phyloP scores from a whole-genome alignment of 2,329 filamentous ascomycete genomes.

The Diplodia corticola region DNA sequence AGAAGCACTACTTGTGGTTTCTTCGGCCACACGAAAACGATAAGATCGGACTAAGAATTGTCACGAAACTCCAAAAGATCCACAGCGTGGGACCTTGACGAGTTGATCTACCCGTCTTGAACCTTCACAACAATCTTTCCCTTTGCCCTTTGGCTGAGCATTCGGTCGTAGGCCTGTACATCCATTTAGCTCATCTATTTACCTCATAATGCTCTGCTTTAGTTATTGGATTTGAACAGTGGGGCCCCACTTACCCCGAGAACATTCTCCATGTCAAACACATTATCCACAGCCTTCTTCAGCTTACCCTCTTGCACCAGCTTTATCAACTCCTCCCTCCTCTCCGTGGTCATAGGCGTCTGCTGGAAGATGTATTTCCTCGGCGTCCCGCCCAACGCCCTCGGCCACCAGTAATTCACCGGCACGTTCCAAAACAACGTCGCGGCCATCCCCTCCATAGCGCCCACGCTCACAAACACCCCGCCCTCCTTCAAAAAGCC shows the following conservation, averaged over 20 bases:
- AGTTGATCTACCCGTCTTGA: not conserved
- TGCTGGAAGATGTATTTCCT: constrained; percentile 35
- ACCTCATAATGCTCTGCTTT: not conserved
- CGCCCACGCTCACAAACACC: constrained; percentile 42
- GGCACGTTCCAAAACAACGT: constrained; percentile 38
- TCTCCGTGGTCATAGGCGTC: constrained; percentile 2
- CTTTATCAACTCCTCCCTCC: constrained; percentile 32
- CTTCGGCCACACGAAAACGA: not conserved
- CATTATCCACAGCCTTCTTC: constrained; percentile 41
- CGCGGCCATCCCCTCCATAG: constrained; percentile 35
- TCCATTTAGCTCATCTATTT: not conserved
- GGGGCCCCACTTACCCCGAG: constrained; percentile 26
- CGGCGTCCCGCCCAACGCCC: constrained; percentile 42
- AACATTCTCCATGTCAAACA: constrained; percentile 42
- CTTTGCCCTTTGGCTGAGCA: constrained; percentile 24
- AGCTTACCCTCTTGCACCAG: constrained; percentile 37
- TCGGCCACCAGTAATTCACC: constrained; percentile 44
- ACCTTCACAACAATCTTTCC: constrained; percentile 28
- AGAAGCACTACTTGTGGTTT: not conserved
- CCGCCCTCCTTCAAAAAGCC: constrained; percentile 44
- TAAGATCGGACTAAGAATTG: not conserved
- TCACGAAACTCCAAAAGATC: not conserved
- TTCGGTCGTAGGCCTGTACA: constrained; percentile 26
- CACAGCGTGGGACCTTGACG: not conserved
- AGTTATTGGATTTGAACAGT: not conserved